Base-by-base conservation (phyloP, 495 filamentous ascomycete species). In the Penicillium canariense region DNA sequence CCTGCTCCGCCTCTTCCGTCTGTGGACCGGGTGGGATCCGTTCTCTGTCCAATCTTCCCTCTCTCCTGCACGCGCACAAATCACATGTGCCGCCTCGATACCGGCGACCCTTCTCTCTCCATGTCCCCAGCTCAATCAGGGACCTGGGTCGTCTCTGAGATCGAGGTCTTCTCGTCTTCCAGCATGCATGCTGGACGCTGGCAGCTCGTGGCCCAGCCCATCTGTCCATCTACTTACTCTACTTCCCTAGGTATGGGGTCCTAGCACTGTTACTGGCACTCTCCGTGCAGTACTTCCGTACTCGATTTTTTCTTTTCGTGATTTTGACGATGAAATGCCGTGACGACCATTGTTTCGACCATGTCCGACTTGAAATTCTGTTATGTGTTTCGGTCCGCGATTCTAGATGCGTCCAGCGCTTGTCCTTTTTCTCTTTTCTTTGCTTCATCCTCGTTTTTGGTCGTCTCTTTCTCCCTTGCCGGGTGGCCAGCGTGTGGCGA, bases 241-340 rank as follows among this genome's bases (percentile, higher is more conserved):
- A 20, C 18, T 22, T 3, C 20, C 18, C 36, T 20, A 20, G 22
- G 23, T n/a, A n/a, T 25, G 26, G 23, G 38, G 14, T 23, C 40
- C 25, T 14, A 20, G 11, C 23, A 15, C 5, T 12, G 25, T 14
- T 30, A 27, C 43, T 30, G 43, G 26, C n/a, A 9, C 14, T n/a
- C 25, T 30, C 7, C 11, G 26, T 25, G 11, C 43, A 46, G 25
- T 30, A 17, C 43, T n/a, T 30, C 12, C 52, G 25, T 20, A 32
- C 42, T 32, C 10, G 38, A 17, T 17, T 56, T 34, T 31, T 15
- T 31, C 27, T 43, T 18, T 27, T 48, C 17, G 48, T 58, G 42
- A 54, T 38, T 49, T 23, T 72, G 62, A 73, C 64, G 70, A 75
- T 60, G 70, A 67, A 65, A 75, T 60, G 68, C 69, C 67, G 52